Percentiles rank a stretch among this genome's conserved stretches.
These are phyloP conservation scores for Populus trichocarpa DNA, from an alignment of 441 rosid species.

Conservation along the genomic window DNA sequence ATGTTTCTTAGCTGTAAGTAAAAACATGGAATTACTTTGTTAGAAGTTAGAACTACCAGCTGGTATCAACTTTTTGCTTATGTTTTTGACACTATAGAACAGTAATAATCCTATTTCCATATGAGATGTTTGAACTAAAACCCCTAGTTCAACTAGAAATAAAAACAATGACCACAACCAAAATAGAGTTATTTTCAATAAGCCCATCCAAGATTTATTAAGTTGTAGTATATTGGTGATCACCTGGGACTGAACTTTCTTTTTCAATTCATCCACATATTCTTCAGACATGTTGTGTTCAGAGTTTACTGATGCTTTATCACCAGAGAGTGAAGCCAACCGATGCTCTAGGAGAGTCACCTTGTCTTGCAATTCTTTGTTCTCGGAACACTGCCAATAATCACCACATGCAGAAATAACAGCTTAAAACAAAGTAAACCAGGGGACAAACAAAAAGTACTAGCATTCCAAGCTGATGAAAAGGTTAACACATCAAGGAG, in stretches of 20 bases:
- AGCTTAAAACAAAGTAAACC: slow-evolving; percentile 1
- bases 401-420: slow-evolving; percentile 12
- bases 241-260: slow-evolving; percentile 82
- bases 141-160: not conserved
- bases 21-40: not conserved
- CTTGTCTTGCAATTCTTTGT: slow-evolving; percentile 72
- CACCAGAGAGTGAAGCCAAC: slow-evolving; percentile 43
- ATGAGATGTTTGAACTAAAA: not conserved
- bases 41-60: not conserved
- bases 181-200: not conserved
- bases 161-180: not conserved
- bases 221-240: slow-evolving; percentile 5
- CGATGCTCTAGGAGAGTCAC: slow-evolving; percentile 61
- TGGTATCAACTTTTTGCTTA: not conserved
- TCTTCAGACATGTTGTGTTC: slow-evolving; percentile 43
- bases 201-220: slow-evolving; percentile 10
- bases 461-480: slow-evolving; percentile 4
- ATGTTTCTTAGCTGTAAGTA: not conserved
- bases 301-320: slow-evolving; percentile 37
- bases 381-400: slow-evolving; percentile 66
- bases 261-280: slow-evolving; percentile 61
- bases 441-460: not conserved
- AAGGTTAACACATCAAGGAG: not conserved
- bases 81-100: not conserved
- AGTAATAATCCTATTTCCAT: not conserved